Evolutionary conservation across 331 rosid genomes (phyloP), one percentile per base, ranked within the genome.

Genomic region (Malus hybrid): DNA sequence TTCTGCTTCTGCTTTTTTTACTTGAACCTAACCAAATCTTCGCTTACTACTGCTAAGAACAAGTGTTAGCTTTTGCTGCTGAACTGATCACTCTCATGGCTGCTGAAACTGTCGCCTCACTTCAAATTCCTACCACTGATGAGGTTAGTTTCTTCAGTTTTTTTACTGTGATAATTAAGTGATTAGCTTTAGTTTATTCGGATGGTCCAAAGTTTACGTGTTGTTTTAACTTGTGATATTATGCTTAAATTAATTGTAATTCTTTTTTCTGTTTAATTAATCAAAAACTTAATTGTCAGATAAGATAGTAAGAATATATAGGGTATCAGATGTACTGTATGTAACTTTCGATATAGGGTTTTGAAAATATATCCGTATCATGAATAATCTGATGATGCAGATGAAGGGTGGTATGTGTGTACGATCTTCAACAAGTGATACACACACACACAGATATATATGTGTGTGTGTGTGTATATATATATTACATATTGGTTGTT

Each of bases 61-160:
- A 22, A 31, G 13, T 24, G 59, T 5, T 33, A 20, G 79, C 85
- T 71, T 72, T 76, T 72, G 75, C 24, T 19, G 79, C 81, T 78
- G 65, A 65, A 59, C 44, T 9, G 48, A 42, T 42, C 48, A 42
- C 39, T 79, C 80, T 84, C 81, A 94, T 91, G 98, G 96, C 93
- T 80, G 68, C 91, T 76, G 85, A 86, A 68, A 57, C 85, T 84
- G 77, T 65, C 80, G 83, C 75, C 42, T 73, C 88, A 57, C 80
- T 82, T 85, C 90, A 83, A 52, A 32, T 87, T 84, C 76, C 88
- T 78, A 60, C 83, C 74, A 52, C 77, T 78, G 80, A 86, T 75
- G 83, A 86, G 71, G 83, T 89, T 80, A 73, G 84, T 84, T 78
- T 64, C 46, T 81, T 29, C 39, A 39, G 46, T 56, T 44, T 62